Evolutionary conservation across 1,284 basidiomycete genomes (phyloP), one percentile per base, ranked within the genome.

Genomic region (Peniophora sp.): DNA sequence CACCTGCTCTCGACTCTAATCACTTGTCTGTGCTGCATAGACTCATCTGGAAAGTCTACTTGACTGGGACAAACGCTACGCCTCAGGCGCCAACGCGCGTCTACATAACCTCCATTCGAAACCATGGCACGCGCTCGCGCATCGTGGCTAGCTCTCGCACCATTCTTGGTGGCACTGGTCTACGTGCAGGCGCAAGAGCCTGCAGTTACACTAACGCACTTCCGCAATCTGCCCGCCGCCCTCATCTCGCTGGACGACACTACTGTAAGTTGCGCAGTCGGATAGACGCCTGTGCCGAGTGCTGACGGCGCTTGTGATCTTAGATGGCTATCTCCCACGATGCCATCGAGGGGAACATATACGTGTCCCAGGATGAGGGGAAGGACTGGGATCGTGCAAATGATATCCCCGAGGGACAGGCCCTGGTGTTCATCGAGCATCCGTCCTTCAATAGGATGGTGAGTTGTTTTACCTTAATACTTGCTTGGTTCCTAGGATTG

Each of bases 241-340:
- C 67, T 97, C 50, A 88, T 89, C 73, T 97, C 94, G 76, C 96
- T 98, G 70, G 89, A 96, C 58, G 95, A 97, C 70, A 86, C 90
- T 6, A 68, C 85, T 39, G 92, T 93, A 56, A 56, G 74, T n/a
- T 69, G 62, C 20, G 25, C 14, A 32, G 27, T 32, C 27, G 27
- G 6, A 6, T 32, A 32, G 27, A 12, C 27, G 27, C 12, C 27
- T 32, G 12, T 12, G 27, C 27, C 6, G 27, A 32, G 27, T n/a
- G n/a, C 52, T 27, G 23, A 47, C 5, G 5, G 27, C 35, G 44
- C 47, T 35, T 24, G 11, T 50, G 10, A 20, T 35, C 49, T 1
- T 67, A 97, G 84, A 76, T 77, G 52, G 85, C 85, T 10, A 72
- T 97, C 49, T 93, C 91, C 62, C 90, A 94, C 64, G 94, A 98